Base-by-base conservation (phyloP, 208 protist genomes). In the Phytomonas serpens region DNA sequence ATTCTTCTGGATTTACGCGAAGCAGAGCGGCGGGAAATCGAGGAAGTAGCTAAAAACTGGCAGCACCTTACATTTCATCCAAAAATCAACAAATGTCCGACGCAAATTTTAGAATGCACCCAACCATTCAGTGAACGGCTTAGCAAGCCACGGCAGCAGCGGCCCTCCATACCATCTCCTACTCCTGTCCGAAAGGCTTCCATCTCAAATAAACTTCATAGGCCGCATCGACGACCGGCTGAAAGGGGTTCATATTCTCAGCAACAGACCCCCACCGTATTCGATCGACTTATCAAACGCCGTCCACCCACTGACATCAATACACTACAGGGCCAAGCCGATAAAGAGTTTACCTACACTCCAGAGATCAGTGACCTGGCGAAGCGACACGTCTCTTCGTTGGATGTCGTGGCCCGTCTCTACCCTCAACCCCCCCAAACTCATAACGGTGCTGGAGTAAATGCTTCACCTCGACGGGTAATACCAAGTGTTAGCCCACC, bases 1-100 rank as follows among this genome's bases (percentile, higher is more conserved):
- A 77, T 93, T 37, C 32, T 93, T 47, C 79, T 87, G 7, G 85
- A 91, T 61, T 67, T 88, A 78, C 81, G 85, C 31, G 85, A 79
- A 16, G 74, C 73, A 23, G 77, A 85, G 71, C 74, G 81, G 33
- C 77, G 85, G 27, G 85, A 93, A 64, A 75, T 69, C 19, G 79
- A 83, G 47, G 82, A 77, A 61, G 74, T 89, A 34, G 79, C 78
- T 30, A 69, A 68, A 29, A 72, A 85, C 51, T 79, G 80, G 82
- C 73, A 66, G 13, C 75, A 89, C n/a, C 67, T 89, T 23, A 89
- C 85, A 3, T 89, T 89, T 65, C 79, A 71, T 5, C 85, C 85
- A 14, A 66, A 73, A 61, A 80, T 83, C 42, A 40, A 83, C 74
- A 32, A 57, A 27, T 57, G 19, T 6, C 47, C 11, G 7, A 57